Percentiles rank a stretch among this genome's conserved stretches.
phyloP scores from a whole-genome alignment of 1,139 yeast genomes.

The Arxiozyma slooffiae region DNA sequence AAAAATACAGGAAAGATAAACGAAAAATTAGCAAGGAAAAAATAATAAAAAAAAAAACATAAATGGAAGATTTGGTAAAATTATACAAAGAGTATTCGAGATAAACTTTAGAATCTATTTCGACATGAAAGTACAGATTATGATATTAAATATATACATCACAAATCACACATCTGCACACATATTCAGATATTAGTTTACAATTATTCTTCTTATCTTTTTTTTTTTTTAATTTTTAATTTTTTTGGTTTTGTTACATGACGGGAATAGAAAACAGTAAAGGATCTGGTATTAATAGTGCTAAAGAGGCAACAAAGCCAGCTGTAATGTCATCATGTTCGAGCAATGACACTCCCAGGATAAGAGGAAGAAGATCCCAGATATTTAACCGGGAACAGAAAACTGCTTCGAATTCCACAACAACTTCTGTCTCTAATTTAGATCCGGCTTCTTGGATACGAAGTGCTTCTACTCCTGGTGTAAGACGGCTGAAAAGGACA shows the following conservation, averaged over 20 bases:
- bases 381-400: background rate
- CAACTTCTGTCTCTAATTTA: background rate
- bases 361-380: slow-evolving; percentile 6
- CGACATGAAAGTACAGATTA: too few relatives aligned
- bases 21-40: too few relatives aligned
- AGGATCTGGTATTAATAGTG: background rate
- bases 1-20: too few relatives aligned
- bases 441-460: slow-evolving; percentile 8
- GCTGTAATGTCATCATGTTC: background rate
- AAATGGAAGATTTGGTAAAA: too few relatives aligned
- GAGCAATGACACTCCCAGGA: background rate
- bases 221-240: too few relatives aligned
- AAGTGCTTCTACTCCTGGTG: slow-evolving; percentile 9
- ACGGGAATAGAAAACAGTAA: background rate
- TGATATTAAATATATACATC: too few relatives aligned
- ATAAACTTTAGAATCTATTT: too few relatives aligned
- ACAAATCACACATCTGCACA: too few relatives aligned
- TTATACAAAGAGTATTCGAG: too few relatives aligned
- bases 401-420: background rate
- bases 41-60: too few relatives aligned
- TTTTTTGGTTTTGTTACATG: background rate
- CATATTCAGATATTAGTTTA: too few relatives aligned
- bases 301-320: background rate
- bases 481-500: background rate
- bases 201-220: too few relatives aligned